Base-by-base conservation (phyloP, 192 early-diverging fungal species). In the Coemansia sp. region DNA sequence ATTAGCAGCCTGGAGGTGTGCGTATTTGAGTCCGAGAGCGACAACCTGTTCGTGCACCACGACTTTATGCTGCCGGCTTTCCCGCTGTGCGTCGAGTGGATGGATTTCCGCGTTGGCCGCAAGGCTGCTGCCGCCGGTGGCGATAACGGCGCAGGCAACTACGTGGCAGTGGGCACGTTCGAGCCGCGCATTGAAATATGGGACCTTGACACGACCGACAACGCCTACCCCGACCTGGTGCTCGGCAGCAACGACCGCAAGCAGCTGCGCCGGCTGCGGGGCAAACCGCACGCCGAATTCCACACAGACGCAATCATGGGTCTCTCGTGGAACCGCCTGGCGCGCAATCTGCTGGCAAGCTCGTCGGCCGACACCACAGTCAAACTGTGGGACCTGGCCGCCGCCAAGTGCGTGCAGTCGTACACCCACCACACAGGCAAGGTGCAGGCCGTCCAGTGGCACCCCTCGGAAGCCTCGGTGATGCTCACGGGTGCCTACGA, bases 151-250 rank as follows among this genome's bases (percentile, higher is more conserved):
- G 80, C 78, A 5, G 93, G 95, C 47, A 95, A 91, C 76, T 99
- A 89, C 74, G 88, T 94, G 33, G 98, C 98, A 2, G 85, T 99
- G 45, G 98, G 91, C 38, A 98, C 96, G 17, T 98, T 98, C 81
- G 93, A 97, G 57, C 95, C 98, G 2, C 88, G 89, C 53, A 96
- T 99, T 49, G 98, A 99, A 69, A 94, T 99, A 63, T 99, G 98
- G 98, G 90, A 98, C 74, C 73, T 98, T 40, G 98, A 99, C 59
- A 83, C 81, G 1, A 67, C 96, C 17, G 98, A 99, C 68, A 81
- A 84, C 33, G 86, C 92, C 82, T 96, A 91, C 66, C 98, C 98
- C 6, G 87, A 93, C 54, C 77, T 89, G 33, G 89, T 99, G 24
- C 81, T 99, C 0, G 97, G 97, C 11, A 18, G 57, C 1, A 38